phyloP scores from a whole-genome alignment of 1,284 basidiomycete genomes.

The Leccinum angustisporum region DNA sequence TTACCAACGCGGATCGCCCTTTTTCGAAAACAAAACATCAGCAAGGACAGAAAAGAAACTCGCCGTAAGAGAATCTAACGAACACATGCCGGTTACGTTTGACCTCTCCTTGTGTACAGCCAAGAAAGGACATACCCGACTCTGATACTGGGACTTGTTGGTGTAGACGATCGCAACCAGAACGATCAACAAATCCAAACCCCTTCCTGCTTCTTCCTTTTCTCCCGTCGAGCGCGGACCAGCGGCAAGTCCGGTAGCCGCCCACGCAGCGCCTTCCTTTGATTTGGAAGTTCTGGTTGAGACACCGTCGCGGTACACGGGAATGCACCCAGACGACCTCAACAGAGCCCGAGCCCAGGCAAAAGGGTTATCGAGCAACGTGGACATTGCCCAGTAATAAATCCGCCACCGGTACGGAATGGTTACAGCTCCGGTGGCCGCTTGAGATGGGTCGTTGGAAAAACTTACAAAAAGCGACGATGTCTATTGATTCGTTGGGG shows the following conservation, averaged over 20 bases:
- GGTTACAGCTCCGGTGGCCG: conserved; percentile 41
- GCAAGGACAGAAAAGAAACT: background rate
- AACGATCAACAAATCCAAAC: conserved; percentile 47
- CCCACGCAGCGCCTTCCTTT: conserved; percentile 75
- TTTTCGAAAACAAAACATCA: background rate
- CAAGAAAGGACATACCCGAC: conserved; percentile 40
- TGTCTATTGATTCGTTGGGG: conserved; percentile 72
- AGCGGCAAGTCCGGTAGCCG: conserved; percentile 68
- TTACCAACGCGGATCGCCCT: conserved; percentile 49
- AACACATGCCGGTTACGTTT: conserved; percentile 2
- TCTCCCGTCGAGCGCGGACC: background rate
- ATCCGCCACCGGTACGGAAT: conserved; percentile 62
- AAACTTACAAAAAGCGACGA: conserved; percentile 44
- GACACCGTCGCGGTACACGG: conserved; percentile 50
- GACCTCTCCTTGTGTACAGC: conserved; percentile 33
- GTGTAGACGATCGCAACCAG: conserved; percentile 75
- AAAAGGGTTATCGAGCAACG: conserved; percentile 63
- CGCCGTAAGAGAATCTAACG: conserved; percentile 12
- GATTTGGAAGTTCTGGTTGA: conserved; percentile 58
- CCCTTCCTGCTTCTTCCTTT: conserved; percentile 15
- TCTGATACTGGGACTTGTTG: conserved; percentile 70
- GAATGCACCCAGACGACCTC: conserved; percentile 70
- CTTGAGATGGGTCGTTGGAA: background rate
- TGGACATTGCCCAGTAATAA: conserved; percentile 74
- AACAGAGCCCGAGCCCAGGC: conserved; percentile 54